Evolutionary conservation across 1,139 yeast species (phyloP).

Genomic region (Saccharomyces pastorianus): DNA sequence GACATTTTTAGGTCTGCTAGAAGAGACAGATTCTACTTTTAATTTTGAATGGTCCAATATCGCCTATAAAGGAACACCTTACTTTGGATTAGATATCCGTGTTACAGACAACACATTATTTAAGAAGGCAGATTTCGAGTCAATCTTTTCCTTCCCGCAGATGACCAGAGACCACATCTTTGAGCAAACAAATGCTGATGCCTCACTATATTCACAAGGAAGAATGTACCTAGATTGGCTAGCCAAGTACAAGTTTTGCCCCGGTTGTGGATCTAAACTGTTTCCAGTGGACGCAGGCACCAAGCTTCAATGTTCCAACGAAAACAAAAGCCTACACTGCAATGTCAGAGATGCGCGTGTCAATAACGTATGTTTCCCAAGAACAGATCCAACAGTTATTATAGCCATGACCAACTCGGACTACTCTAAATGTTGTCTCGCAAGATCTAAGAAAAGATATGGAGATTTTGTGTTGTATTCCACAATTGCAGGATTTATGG

Average conservation of each 20-base stretch:
- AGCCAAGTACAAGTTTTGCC: conserved; percentile 65
- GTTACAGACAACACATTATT: conserved; percentile 17
- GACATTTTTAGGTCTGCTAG: conserved; percentile 57
- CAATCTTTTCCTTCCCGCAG: conserved; percentile 5
- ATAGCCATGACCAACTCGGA: conserved; percentile 64
- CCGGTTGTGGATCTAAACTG: conserved; percentile 74
- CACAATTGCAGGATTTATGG: conserved; percentile 91
- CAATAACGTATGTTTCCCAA: conserved; percentile 62
- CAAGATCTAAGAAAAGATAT: conserved; percentile 54
- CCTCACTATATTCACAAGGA: conserved; percentile 69
- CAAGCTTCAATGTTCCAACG: conserved; percentile 53
- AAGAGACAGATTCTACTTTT: conserved; percentile 35
- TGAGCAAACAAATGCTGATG: conserved; percentile 39
- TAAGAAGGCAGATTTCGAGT: conserved; percentile 7
- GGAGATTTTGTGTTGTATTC: conserved; percentile 54
- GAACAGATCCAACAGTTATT: conserved; percentile 84
- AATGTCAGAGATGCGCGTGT: conserved; percentile 49
- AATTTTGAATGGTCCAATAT: conserved; percentile 1
- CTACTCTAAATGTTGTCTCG: conserved; percentile 59
- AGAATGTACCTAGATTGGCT: conserved; percentile 86
- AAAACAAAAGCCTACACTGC: conserved; percentile 36
- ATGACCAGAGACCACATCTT: conserved; percentile 13
- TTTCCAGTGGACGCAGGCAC: conserved; percentile 78
- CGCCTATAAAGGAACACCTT: conserved; percentile 59
- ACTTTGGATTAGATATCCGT: conserved; percentile 67